These are phyloP conservation scores for Corylus heterophylla DNA, from an alignment of 306 rosid species.

Conservation along the genomic window DNA sequence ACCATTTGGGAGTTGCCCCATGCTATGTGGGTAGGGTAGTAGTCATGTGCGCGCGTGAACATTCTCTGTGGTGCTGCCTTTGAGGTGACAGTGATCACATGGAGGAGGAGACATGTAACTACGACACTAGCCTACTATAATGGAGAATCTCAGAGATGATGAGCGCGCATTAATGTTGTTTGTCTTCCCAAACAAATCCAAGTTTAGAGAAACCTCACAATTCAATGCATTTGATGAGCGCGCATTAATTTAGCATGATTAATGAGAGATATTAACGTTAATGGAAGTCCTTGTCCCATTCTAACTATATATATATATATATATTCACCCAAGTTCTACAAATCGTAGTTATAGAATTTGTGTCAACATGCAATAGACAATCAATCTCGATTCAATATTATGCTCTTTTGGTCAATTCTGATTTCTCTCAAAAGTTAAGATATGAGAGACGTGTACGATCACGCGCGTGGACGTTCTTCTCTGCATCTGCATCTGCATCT, in stretches of 20 bases:
- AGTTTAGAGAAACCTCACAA: too few species aligned
- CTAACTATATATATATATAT: too few species aligned
- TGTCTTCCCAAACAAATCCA: not conserved
- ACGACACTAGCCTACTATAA: not conserved
- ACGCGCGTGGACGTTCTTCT: not conserved
- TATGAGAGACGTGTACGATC: not conserved
- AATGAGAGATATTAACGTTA: not conserved
- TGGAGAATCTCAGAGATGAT: not conserved
- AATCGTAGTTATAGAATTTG: too few species aligned
- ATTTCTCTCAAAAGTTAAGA: too few species aligned
- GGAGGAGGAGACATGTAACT: not conserved
- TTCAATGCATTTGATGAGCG: not conserved
- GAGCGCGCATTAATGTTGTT: too few species aligned
- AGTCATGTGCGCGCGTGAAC: slow-evolving; percentile 11
- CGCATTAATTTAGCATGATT: not conserved
- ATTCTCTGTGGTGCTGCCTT: not conserved
- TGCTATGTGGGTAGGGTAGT: not conserved
- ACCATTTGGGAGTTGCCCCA: not conserved
- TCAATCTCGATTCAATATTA: not conserved
- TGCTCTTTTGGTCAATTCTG: too few species aligned
- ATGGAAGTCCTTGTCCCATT: not conserved
- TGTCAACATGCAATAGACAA: not conserved
- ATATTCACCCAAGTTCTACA: not conserved
- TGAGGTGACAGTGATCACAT: slow-evolving; percentile 4
- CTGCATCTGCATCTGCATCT: not conserved